Evolutionary conservation across 106 monocot genomes (phyloP), one percentile per base, ranked within the genome.

Genomic region (Dactylorhiza incarnata): DNA sequence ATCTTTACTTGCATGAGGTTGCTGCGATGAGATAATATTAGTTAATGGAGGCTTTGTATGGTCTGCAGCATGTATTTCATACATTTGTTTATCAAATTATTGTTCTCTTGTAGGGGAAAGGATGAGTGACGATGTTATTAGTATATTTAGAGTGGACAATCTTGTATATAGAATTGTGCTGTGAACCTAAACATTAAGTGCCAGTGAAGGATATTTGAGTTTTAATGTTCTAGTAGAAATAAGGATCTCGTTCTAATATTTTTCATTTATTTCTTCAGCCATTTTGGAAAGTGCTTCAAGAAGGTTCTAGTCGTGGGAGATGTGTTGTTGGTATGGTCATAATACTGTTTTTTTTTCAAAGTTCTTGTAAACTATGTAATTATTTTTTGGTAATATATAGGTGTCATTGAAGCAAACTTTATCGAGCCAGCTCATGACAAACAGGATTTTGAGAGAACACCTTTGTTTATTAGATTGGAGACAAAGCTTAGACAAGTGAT

Each of bases 401-500:
- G 95, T 73, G 72, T 90, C 73, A 84, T 92, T 59, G 95, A 95
- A 79, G 92, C 95, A 53, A 92, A 95, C 82, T 95, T 95, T 82
- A 92, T 95, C 17, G 95, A 92, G 69, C 92, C 95, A 45, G 92
- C 95, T 75, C 95, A 95, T 84, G 95, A 95, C 83, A 95, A 95
- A 72, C 92, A 95, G 75, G 95, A 95, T 73, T 95, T 95, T 86
- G 95, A 95, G 75, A 92, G 95, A 76, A 86, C 95, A 26, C 82
- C 88, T 74, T 72, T 95, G 68, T 95, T 90, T 71, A 86, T 88
- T 74, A 84, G 92, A 22, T 75, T 95, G 68, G 92, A 95, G 76
- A 19, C 82, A 45, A 95, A 78, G 80, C 83, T 95, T 71, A 90
- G 83, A 80, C 88, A 86, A 20, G 67, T 90, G 25, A 78, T 92